A percentile compares a stretch with the other conserved stretches of the same genome.
These are phyloP conservation scores for Pichia eremophila DNA, from an alignment of 805 yeast species.

Conservation along the genomic window DNA sequence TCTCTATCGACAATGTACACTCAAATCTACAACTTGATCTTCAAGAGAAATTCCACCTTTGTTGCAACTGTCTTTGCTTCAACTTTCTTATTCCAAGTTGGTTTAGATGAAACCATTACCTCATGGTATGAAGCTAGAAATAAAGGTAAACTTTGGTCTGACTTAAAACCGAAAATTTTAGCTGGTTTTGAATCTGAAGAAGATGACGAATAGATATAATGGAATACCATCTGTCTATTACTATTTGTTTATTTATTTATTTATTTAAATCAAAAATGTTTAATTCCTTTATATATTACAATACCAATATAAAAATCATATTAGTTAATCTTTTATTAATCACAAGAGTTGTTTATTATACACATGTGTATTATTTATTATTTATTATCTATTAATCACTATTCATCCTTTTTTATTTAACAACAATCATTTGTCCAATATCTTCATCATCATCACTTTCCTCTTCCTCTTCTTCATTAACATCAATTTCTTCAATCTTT, in stretches of 20 bases:
- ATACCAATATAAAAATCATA: too few relatives aligned
- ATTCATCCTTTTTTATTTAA: background rate
- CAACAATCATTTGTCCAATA: constrained; percentile 10
- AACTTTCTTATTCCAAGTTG: constrained; percentile 79
- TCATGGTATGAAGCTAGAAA: constrained; percentile 69
- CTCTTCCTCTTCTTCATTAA: constrained; percentile 3
- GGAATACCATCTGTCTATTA: too few relatives aligned
- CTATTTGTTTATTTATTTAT: background rate
- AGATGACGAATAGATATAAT: constrained; percentile 42
- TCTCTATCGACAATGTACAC: constrained; percentile 21
- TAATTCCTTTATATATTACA: background rate
- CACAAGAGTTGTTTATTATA: too few relatives aligned
- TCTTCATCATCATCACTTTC: constrained; percentile 4
- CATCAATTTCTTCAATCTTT: constrained; percentile 10
- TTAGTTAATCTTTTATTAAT: background rate
- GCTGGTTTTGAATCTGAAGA: constrained; percentile 56
- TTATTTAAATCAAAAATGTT: background rate
- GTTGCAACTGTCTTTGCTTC: constrained; percentile 76
- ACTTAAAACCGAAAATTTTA: constrained; percentile 47
- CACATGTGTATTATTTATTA: too few relatives aligned
- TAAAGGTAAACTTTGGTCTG: constrained; percentile 81
- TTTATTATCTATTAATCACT: too few relatives aligned
- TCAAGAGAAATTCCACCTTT: constrained; percentile 86
- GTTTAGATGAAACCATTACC: constrained; percentile 60
- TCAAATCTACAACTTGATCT: constrained; percentile 51